A percentile compares a stretch with the other conserved stretches of the same genome.
Evolutionary conservation across 192 early-diverging fungal species (phyloP).

Genomic region (Coemansia sp.): DNA sequence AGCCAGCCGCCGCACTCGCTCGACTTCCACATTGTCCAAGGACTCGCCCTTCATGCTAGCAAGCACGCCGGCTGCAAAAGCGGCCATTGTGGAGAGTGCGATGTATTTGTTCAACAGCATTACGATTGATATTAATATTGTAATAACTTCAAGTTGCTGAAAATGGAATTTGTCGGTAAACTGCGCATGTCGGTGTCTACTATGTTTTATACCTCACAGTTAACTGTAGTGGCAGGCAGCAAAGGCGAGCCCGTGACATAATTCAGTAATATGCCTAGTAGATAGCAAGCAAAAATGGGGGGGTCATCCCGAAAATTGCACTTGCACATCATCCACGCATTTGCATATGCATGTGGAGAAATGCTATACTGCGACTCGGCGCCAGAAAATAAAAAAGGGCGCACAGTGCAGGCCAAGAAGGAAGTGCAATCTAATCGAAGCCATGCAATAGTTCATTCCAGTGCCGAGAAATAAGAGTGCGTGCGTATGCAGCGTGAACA

Average conservation of each 20-base stretch:
- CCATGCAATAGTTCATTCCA: neutral
- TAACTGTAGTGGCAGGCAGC: neutral
- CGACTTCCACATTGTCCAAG: conserved; percentile 41
- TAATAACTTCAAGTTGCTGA: neutral
- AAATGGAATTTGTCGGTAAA: neutral
- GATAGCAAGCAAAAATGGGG: neutral
- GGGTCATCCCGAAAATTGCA: conserved; percentile 1
- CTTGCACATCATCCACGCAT: conserved; percentile 5
- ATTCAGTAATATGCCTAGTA: neutral
- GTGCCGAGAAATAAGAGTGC: neutral
- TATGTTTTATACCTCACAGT: neutral
- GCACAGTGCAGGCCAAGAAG: neutral
- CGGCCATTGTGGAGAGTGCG: neutral
- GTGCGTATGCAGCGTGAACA: neutral
- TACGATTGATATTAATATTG: neutral
- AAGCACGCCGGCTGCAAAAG: conserved; percentile 1
- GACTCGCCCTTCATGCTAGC: conserved; percentile 6
- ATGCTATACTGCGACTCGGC: conserved; percentile 7
- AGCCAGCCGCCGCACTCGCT: conserved; percentile 42
- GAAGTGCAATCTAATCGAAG: neutral
- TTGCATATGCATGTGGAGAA: conserved; percentile 7
- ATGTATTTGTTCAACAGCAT: conserved; percentile 2
- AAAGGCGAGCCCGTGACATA: neutral
- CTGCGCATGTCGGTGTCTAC: neutral
- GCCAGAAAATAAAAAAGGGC: neutral